Base-by-base conservation (phyloP, 192 early-diverging fungal species). In the Entomortierella parvispora region DNA sequence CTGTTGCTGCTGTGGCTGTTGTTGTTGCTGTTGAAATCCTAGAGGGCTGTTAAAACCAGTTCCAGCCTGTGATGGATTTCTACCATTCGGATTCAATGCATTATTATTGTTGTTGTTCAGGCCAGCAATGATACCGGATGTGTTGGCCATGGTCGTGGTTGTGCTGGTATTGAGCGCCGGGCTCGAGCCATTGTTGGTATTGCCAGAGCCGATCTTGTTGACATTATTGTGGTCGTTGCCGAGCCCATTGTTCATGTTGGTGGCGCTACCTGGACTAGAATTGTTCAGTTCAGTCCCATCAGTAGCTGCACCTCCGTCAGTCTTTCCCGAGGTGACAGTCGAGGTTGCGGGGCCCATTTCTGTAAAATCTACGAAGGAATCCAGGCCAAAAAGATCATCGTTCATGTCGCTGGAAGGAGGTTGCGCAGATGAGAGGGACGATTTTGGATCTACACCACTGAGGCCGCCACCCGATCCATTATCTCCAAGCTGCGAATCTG, bases 311-410 rank as follows among this genome's bases (percentile, higher is more conserved):
- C n/a, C n/a, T 47, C 37, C 32, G 45, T 68, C 69, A 6, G 52
- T 0, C 14, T 31, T 44, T 18, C 54, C 61, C 32, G 68, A 54
- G 17, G 37, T 32, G 57, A 11, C 37, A 9, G 46, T 32, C n/a
- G 70, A 40, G 26, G 54, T 57, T 22, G 68, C 23, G 34, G 71
- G 31, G 4, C 63, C 64, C 49, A 53, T 49, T 4, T 77, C 74
- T 2, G 25, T 77, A 34, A 77, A 77, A 47, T 77, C 65, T 4
- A 77, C 74, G 43, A 77, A 76, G 9, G 72, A 77, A 1, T 77
- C 74, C 34, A 77, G 20, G 3, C 65, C 61, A 40, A 77, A 77
- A 26, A 77, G 60, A 46, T 77, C 74, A 10, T 77, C 74, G 47
- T 54, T 66, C 51, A 56, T 23, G 3, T 77, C 74, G 20, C 15